A percentile compares a stretch with the other conserved stretches of the same genome.
Conservation (phyloP, 1,284 basidiomycete species). For the Apiotrichum akiyoshidainum region DNA sequence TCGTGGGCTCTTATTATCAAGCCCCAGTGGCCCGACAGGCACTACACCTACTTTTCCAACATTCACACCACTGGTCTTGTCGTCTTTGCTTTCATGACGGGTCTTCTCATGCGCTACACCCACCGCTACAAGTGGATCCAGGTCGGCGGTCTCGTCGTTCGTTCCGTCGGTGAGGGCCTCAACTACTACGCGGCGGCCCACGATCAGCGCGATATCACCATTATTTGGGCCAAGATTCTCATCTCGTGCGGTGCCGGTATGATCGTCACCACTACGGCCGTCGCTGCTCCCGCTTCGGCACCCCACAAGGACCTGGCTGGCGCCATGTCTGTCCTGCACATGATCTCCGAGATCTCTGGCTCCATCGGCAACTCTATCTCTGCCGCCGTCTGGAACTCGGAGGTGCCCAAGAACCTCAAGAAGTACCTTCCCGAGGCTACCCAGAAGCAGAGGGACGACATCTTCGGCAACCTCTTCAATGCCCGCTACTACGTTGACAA, state of each 20-base stretch:
- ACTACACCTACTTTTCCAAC: conserved; percentile 31
- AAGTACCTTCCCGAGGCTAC: conserved; percentile 32
- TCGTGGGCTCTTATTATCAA: conserved; percentile 38
- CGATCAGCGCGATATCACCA: conserved; percentile 22
- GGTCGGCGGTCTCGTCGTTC: conserved; percentile 29
- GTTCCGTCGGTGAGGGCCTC: conserved; percentile 21
- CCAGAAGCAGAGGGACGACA: conserved; percentile 28
- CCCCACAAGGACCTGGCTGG: conserved; percentile 12
- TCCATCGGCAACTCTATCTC: conserved; percentile 7
- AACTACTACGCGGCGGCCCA: conserved; percentile 8
- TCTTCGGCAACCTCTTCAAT: conserved; percentile 34
- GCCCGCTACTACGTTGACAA: conserved; percentile 24
- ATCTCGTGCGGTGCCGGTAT: conserved; percentile 24
- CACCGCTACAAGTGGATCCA: conserved; percentile 47
- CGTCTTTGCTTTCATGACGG: conserved; percentile 38
- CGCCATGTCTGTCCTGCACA: conserved; percentile 8
- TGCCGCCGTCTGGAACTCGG: conserved; percentile 13
- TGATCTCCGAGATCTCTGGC: conserved; percentile 13
- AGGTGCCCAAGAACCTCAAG: conserved; percentile 29
- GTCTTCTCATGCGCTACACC: conserved; percentile 41
- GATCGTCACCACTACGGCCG: conserved; percentile 40
- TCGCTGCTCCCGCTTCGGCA: conserved; percentile 8
- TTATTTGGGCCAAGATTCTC: conserved; percentile 37
- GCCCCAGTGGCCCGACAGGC: conserved; percentile 3
- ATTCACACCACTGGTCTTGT: conserved; percentile 31